phyloP scores from a whole-genome alignment of 2,329 filamentous ascomycete genomes.

The Fusarium musae region DNA sequence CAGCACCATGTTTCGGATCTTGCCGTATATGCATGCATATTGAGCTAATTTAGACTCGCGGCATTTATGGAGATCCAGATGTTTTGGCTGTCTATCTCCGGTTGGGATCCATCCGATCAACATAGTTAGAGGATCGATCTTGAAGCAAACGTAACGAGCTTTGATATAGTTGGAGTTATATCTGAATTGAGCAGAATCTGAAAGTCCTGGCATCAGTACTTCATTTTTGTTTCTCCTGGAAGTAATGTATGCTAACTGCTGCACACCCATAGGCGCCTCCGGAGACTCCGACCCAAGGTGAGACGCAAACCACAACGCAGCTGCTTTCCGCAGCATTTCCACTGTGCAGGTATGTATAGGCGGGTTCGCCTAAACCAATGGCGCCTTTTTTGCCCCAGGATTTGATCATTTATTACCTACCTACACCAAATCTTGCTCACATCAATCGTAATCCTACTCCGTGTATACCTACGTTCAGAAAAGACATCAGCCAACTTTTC shows the following conservation, averaged over 20 bases:
- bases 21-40: background rate
- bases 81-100: background rate
- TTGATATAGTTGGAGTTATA: background rate
- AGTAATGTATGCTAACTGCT: too few species aligned
- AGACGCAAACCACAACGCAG: background rate
- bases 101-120: background rate
- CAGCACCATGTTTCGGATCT: background rate
- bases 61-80: background rate
- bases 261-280: background rate
- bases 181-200: background rate
- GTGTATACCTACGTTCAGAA: background rate
- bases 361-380: conserved; percentile 26
- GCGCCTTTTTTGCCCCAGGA: conserved; percentile 22
- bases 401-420: conserved; percentile 12
- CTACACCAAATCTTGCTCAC: conserved; percentile 7
- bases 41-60: background rate
- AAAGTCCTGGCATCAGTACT: too few species aligned
- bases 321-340: conserved; percentile 12
- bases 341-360: background rate
- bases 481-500: background rate
- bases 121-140: background rate
- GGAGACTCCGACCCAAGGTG: conserved; percentile 10
- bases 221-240: too few species aligned
- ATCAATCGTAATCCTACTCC: conserved; percentile 21
- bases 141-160: background rate